These are phyloP conservation scores for Wickerhamomyces bisporus DNA, from an alignment of 805 yeast genomes.

Conservation along the genomic window DNA sequence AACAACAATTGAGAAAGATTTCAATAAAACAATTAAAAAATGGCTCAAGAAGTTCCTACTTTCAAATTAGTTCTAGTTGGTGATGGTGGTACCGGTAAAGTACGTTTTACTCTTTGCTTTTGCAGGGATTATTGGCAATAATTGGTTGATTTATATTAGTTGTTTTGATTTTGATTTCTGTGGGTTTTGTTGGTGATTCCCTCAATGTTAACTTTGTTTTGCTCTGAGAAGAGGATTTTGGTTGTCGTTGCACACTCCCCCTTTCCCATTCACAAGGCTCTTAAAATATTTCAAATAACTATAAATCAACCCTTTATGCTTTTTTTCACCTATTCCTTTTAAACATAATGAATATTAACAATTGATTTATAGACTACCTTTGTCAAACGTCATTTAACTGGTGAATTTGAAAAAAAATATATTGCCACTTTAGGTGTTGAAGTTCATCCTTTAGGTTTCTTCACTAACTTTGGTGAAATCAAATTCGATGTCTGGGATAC, in stretches of 20 bases:
- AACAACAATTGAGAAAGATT: background rate
- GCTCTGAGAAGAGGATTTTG: too few relatives aligned
- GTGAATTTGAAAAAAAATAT: conserved; percentile 98
- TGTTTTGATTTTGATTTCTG: background rate
- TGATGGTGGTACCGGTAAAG: conserved; percentile 99
- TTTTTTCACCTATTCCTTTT: too few relatives aligned
- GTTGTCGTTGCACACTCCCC: too few relatives aligned
- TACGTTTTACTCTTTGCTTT: conserved; percentile 31
- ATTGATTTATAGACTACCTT: conserved; percentile 68
- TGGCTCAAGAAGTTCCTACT: conserved; percentile 85
- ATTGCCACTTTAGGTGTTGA: conserved; percentile 99
- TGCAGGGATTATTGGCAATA: background rate
- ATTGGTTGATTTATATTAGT: conserved; percentile 1
- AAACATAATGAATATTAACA: too few relatives aligned
- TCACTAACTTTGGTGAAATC: conserved; percentile 97
- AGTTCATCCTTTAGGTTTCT: conserved; percentile 97
- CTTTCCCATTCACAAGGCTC: too few relatives aligned
- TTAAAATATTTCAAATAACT: too few relatives aligned
- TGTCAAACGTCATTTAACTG: conserved; percentile 98
- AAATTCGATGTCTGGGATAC: conserved; percentile 99
- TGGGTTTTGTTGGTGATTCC: too few relatives aligned
- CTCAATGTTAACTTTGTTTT: too few relatives aligned
- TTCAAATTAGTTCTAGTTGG: conserved; percentile 98
- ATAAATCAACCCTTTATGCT: too few relatives aligned
- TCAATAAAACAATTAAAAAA: conserved; percentile 22